Evolutionary conservation across 106 monocot genomes (phyloP).

Genomic region (Cymbidium sinense): DNA sequence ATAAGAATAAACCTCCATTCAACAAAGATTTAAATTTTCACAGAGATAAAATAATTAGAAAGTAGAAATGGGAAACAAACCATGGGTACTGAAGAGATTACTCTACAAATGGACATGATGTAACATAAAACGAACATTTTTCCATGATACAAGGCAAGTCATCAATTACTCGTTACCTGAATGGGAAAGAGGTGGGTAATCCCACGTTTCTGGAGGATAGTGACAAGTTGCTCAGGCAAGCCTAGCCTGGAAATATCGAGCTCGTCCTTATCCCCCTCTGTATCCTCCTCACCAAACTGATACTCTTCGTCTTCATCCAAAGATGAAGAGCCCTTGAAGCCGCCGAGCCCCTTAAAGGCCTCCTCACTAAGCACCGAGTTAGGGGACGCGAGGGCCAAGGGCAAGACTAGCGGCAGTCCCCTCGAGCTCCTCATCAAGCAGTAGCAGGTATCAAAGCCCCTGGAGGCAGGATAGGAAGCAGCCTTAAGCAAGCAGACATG

Average conservation of each 20-base stretch:
- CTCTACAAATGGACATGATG: not conserved
- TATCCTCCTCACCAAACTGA: not conserved
- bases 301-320: slow-evolving; percentile 6
- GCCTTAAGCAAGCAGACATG: not conserved
- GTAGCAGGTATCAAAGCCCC: not conserved
- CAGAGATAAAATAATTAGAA: not conserved
- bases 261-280: slow-evolving; percentile 25
- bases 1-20: not conserved
- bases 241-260: slow-evolving; percentile 66
- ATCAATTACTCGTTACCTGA: slow-evolving; percentile 74
- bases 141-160: too few species aligned
- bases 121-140: not conserved
- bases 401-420: slow-evolving; percentile 7
- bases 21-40: not conserved
- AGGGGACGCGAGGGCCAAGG: slow-evolving; percentile 50
- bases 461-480: not conserved
- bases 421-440: not conserved
- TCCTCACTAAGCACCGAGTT: slow-evolving; percentile 93
- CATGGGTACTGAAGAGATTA: not conserved
- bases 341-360: slow-evolving; percentile 78
- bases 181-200: slow-evolving; percentile 89
- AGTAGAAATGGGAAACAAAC: not conserved
- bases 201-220: slow-evolving; percentile 66
- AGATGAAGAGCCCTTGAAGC: slow-evolving; percentile 10
- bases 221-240: slow-evolving; percentile 70